Percentiles rank a stretch among this genome's conserved stretches.
These are phyloP conservation scores for Rhynchospora pubera DNA, from an alignment of 176 grass and related monocot species.

Conservation along the genomic window DNA sequence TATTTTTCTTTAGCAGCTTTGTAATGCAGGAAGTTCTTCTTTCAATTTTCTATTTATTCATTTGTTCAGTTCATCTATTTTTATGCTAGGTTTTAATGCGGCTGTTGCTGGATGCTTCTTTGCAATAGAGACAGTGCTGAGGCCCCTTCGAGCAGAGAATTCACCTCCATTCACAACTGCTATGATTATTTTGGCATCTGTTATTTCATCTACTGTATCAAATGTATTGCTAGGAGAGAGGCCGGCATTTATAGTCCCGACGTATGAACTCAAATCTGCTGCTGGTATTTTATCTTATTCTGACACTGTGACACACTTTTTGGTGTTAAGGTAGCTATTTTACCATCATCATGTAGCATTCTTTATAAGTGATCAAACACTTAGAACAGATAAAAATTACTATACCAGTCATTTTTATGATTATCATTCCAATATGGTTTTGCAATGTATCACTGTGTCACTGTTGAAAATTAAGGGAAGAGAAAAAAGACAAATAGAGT, in stretches of 20 bases:
- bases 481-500: not conserved
- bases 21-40: not conserved
- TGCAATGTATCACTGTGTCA: not conserved
- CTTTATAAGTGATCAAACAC: not conserved
- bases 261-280: constrained; percentile 99
- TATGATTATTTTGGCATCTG: constrained; percentile 97
- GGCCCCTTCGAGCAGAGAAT: constrained; percentile 94
- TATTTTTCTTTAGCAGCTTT: not conserved
- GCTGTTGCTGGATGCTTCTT: constrained; percentile 97
- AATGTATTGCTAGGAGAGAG: constrained; percentile 92
- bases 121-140: constrained; percentile 92
- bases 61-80: constrained; percentile 4
- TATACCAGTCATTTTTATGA: not conserved
- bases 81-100: constrained; percentile 83
- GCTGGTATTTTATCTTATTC: constrained; percentile 93
- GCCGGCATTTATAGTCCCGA: constrained; percentile 89
- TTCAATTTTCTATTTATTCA: not conserved
- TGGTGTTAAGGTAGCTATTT: constrained; percentile 32
- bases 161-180: constrained; percentile 96
- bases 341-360: not conserved
- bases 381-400: not conserved
- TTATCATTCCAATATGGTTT: not conserved
- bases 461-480: not conserved
- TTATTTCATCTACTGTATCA: constrained; percentile 97
- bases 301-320: constrained; percentile 52